A percentile compares a stretch with the other conserved stretches of the same genome.
These are phyloP conservation scores for Escovopsis sp. DNA, from an alignment of 2,329 filamentous ascomycete species.

Conservation along the genomic window DNA sequence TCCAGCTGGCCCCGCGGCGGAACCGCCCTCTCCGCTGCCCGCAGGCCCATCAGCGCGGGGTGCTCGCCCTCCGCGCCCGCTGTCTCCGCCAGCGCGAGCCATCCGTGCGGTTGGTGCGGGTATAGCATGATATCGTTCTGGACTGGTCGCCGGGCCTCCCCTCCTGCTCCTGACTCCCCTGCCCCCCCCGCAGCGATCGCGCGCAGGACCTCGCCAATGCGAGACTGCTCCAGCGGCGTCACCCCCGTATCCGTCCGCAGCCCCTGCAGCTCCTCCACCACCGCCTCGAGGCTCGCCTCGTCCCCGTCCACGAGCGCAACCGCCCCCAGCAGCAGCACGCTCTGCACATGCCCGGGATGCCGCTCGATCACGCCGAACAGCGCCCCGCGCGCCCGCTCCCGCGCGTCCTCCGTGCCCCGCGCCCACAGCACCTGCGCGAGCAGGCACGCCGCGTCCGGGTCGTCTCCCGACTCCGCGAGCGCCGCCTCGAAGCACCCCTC, in stretches of 20 bases:
- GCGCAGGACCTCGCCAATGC: constrained; percentile 61
- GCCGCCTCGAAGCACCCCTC: constrained; percentile 69
- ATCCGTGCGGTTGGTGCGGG: constrained; percentile 65
- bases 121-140: constrained; percentile 67
- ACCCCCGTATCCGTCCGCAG: constrained; percentile 55
- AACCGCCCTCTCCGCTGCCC: constrained; percentile 59
- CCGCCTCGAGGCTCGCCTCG: constrained; percentile 62
- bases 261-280: constrained; percentile 58
- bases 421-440: constrained; percentile 90
- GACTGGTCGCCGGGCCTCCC: constrained; percentile 47
- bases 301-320: constrained; percentile 74
- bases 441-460: constrained; percentile 74
- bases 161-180: constrained; percentile 23
- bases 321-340: constrained; percentile 66
- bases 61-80: constrained; percentile 16
- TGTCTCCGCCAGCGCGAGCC: constrained; percentile 53
- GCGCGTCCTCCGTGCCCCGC: constrained; percentile 58
- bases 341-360: constrained; percentile 59
- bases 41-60: constrained; percentile 61
- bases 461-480: constrained; percentile 57
- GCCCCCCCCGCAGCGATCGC: constrained; percentile 49
- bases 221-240: constrained; percentile 45
- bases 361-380: constrained; percentile 68
- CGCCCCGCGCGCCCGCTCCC: constrained; percentile 59
- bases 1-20: constrained; percentile 56